Conservation (phyloP, 257 asterid species). For the Galeopsis tetrahit region DNA sequence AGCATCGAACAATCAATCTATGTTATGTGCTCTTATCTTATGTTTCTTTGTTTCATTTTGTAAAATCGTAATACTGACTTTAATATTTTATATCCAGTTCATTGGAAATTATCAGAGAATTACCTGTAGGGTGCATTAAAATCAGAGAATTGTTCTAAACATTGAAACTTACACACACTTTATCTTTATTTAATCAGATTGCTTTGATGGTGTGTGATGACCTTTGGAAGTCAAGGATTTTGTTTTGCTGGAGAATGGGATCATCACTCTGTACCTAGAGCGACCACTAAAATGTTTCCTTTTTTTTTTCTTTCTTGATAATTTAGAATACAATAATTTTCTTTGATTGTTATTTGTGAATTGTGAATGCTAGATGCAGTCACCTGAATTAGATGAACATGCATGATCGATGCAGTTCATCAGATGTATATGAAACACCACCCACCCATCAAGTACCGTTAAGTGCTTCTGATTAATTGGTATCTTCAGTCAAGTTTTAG, state of each 20-base stretch:
- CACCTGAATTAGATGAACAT: not conserved
- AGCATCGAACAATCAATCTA: slow-evolving; percentile 1
- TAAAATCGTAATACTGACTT: no score
- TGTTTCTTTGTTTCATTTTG: no score
- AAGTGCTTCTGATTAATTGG: no score
- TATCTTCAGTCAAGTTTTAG: no score
- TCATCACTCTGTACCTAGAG: slow-evolving; percentile 31
- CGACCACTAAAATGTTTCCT: not conserved
- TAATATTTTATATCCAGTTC: no score
- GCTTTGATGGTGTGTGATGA: slow-evolving; percentile 77
- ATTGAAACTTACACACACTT: no score
- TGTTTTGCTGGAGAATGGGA: slow-evolving; percentile 44
- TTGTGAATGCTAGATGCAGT: slow-evolving; percentile 19
- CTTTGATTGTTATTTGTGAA: slow-evolving; percentile 10
- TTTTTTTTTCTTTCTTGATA: not conserved
- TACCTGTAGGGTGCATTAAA: no score
- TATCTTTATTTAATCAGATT: slow-evolving; percentile 65
- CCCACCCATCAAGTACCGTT: no score
- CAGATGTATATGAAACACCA: no score
- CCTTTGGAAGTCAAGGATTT: slow-evolving; percentile 45
- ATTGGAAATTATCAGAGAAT: no score
- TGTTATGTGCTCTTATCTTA: slow-evolving; percentile 8
- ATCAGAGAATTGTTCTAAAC: no score
- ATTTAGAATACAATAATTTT: not conserved
- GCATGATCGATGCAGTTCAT: no score